phyloP scores from a whole-genome alignment of 768 basidiomycete genomes.

The Epithele typhae region DNA sequence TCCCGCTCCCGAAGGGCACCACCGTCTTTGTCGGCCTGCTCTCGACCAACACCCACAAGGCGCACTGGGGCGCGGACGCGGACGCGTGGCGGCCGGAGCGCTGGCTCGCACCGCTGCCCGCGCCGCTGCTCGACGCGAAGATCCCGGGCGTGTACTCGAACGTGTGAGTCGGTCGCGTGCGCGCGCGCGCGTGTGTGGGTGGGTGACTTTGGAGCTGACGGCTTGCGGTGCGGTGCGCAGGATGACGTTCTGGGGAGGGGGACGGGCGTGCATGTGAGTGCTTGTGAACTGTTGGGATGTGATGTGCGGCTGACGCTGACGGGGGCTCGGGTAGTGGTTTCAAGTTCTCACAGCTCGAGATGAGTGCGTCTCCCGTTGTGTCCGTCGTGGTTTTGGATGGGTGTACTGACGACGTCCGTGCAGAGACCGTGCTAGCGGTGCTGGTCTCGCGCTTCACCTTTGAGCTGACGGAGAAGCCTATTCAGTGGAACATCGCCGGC shows the following conservation, averaged over 20 bases:
- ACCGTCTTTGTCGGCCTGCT: conserved; percentile 33
- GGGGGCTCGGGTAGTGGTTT: conserved; percentile 10
- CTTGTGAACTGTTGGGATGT: too few relatives aligned
- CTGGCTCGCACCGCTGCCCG: conserved; percentile 30
- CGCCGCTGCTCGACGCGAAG: conserved; percentile 7
- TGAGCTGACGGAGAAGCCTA: conserved; percentile 7
- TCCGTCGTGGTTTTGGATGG: background rate
- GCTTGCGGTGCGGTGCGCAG: background rate
- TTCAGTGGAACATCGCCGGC: conserved; percentile 13
- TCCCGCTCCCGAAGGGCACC: conserved; percentile 36
- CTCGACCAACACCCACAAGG: conserved; percentile 36
- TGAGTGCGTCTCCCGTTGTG: conserved; percentile 10
- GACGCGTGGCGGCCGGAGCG: conserved; percentile 38
- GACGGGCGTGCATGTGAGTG: background rate
- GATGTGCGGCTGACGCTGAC: too few relatives aligned
- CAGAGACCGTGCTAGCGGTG: conserved; percentile 10
- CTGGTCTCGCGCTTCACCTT: conserved; percentile 10
- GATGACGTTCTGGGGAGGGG: background rate
- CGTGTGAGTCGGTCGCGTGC: conserved; percentile 5
- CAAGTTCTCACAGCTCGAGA: conserved; percentile 19
- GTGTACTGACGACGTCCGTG: background rate
- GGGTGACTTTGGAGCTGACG: background rate
- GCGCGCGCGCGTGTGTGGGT: background rate
- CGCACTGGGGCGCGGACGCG: conserved; percentile 42
- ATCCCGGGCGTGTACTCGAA: conserved; percentile 18